Conservation (phyloP, 805 yeast genomes). For the Teunomyces cretensis region DNA sequence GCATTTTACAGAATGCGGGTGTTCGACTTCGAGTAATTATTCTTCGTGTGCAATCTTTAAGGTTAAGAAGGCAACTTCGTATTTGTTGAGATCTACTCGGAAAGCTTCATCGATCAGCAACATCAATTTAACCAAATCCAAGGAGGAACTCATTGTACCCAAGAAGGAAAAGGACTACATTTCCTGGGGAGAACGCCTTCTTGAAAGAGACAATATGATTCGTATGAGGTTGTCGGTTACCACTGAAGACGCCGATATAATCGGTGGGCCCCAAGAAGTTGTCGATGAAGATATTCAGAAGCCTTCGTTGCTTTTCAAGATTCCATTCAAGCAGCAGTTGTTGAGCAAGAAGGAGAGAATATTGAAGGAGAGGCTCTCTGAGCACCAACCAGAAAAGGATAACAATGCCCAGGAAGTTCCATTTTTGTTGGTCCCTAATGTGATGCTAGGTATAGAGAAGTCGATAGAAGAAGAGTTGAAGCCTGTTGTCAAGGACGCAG, state of each 20-base stretch:
- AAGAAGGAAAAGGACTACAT: constrained; percentile 29
- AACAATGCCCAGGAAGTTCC: constrained; percentile 10
- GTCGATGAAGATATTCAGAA: constrained; percentile 9
- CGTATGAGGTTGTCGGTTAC: constrained; percentile 21
- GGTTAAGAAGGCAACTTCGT: constrained; percentile 60
- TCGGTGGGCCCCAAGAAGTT: constrained; percentile 8
- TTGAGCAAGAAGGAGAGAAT: neutral
- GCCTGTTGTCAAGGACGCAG: constrained; percentile 21
- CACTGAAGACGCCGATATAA: constrained; percentile 13
- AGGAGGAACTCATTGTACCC: constrained; percentile 38
- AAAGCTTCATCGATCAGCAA: constrained; percentile 44
- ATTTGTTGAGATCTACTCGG: constrained; percentile 58
- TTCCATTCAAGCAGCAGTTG: constrained; percentile 27
- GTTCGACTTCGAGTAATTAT: constrained; percentile 42
- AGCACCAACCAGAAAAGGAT: neutral
- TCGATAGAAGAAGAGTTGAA: constrained; percentile 21
- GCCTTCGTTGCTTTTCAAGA: constrained; percentile 13
- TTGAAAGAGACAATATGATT: constrained; percentile 28
- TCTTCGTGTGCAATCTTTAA: constrained; percentile 57
- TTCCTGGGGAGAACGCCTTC: constrained; percentile 37
- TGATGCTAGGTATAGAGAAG: constrained; percentile 21
- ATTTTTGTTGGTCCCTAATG: constrained; percentile 26
- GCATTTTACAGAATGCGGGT: constrained; percentile 64
- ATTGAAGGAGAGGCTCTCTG: neutral
- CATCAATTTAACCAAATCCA: constrained; percentile 33